A percentile compares a stretch with the other conserved stretches of the same genome.
Evolutionary conservation across 371 early-diverging fungal genomes (phyloP).

Genomic region (Mortierella sp.): DNA sequence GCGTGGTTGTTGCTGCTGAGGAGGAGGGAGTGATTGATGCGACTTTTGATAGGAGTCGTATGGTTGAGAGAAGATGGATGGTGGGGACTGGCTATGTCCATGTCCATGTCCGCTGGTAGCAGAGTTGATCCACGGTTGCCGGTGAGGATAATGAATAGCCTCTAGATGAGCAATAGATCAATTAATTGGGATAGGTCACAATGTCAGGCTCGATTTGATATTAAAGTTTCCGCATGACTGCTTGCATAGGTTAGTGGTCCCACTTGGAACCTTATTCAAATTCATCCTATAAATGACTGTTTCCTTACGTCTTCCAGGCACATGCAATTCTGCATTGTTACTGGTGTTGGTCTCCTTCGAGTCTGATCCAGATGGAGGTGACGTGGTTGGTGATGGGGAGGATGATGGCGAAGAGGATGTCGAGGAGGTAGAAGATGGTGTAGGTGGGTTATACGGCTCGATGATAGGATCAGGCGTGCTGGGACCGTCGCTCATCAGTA

Average conservation of each 20-base stretch:
- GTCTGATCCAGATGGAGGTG: not conserved
- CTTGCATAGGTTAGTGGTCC: not conserved
- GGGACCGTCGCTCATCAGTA: conserved; percentile 49
- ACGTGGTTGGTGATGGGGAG: conserved; percentile 9
- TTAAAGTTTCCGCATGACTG: conserved; percentile 48
- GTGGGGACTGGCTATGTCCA: conserved; percentile 28
- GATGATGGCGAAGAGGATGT: conserved; percentile 18
- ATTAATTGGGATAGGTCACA: not conserved
- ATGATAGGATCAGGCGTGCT: conserved; percentile 57
- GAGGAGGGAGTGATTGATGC: conserved; percentile 16
- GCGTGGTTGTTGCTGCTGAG: conserved; percentile 19
- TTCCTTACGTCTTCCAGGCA: conserved; percentile 50
- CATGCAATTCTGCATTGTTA: conserved; percentile 20
- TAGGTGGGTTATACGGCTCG: conserved; percentile 38
- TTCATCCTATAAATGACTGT: not conserved
- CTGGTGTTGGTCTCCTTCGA: conserved; percentile 21
- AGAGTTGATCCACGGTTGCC: conserved; percentile 55
- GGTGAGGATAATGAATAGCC: conserved; percentile 51
- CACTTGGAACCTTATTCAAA: conserved; percentile 7
- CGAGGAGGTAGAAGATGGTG: conserved; percentile 10
- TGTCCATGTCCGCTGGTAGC: conserved; percentile 40
- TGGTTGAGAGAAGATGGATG: conserved; percentile 54
- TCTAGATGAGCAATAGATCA: conserved; percentile 19
- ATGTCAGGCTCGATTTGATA: not conserved
- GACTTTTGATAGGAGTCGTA: conserved; percentile 48